These are phyloP conservation scores for Penicillium silybi DNA, from an alignment of 495 filamentous ascomycete species.

Conservation along the genomic window DNA sequence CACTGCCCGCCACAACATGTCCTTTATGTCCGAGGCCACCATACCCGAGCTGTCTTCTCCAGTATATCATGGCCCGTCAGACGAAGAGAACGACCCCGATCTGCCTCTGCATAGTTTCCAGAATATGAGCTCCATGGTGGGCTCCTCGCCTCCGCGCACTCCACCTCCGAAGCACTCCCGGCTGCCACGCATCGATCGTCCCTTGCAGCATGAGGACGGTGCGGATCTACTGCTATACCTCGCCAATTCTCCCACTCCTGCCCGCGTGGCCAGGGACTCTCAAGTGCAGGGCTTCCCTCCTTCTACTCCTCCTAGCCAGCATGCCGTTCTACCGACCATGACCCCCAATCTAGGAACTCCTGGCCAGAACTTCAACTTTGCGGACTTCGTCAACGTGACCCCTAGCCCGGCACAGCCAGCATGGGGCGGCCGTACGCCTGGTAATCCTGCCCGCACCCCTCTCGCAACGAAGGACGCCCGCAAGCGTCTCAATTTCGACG, in stretches of 20 bases:
- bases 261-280: slow-evolving; percentile 41
- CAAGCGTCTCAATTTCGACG: slow-evolving; percentile 65
- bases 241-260: slow-evolving; percentile 87
- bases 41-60: slow-evolving; percentile 59
- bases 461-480: slow-evolving; percentile 52
- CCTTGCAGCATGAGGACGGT: slow-evolving; percentile 65
- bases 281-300: slow-evolving; percentile 58
- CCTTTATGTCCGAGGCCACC: slow-evolving; percentile 71
- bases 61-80: slow-evolving; percentile 59
- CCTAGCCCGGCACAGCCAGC: slow-evolving; percentile 87
- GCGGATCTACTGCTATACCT: slow-evolving; percentile 90
- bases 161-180: slow-evolving; percentile 66
- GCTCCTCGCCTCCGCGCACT: slow-evolving; percentile 76
- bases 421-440: slow-evolving; percentile 61
- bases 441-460: slow-evolving; percentile 57
- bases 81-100: slow-evolving; percentile 72
- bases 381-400: slow-evolving; percentile 95
- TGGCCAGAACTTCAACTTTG: slow-evolving; percentile 79
- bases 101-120: slow-evolving; percentile 75
- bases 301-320: slow-evolving; percentile 81
- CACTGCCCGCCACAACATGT: slow-evolving; percentile 48
- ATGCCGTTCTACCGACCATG: slow-evolving; percentile 54
- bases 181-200: slow-evolving; percentile 41
- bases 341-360: slow-evolving; percentile 65
- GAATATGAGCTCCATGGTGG: slow-evolving; percentile 49